Conservation (phyloP, 139 green algal genomes). For the Ettlia oleoabundans region DNA sequence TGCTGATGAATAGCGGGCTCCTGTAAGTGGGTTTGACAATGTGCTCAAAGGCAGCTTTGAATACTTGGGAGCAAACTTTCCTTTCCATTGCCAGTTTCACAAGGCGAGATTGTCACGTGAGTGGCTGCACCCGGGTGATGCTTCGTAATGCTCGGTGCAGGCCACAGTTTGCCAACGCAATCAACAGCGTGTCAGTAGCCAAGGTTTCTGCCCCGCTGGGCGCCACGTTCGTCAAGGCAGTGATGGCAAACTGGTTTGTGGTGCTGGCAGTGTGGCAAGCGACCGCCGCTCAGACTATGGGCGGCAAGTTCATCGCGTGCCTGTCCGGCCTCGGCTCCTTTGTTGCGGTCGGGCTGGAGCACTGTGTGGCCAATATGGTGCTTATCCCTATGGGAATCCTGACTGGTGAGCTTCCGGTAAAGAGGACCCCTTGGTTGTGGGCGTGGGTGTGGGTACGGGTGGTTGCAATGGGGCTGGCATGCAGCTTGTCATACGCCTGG, state of each 20-base stretch:
- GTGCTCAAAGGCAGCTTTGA: neutral
- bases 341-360: constrained; percentile 82
- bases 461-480: no score
- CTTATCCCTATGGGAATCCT: constrained; percentile 70
- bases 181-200: constrained; percentile 50
- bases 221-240: constrained; percentile 68
- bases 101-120: no score
- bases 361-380: constrained; percentile 82
- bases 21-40: neutral
- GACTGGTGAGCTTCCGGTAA: constrained; percentile 23
- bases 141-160: constrained; percentile 47
- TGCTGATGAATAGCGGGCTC: constrained; percentile 62
- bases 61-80: no score
- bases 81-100: no score
- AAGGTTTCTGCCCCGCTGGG: constrained; percentile 50
- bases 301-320: constrained; percentile 83
- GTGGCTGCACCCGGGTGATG: no score
- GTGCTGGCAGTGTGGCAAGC: constrained; percentile 87
- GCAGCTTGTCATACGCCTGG: no score
- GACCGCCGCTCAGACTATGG: constrained; percentile 63
- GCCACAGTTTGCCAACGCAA: constrained; percentile 47
- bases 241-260: constrained; percentile 93
- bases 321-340: constrained; percentile 83
- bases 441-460: no score
- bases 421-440: no score